Evolutionary conservation across 2,329 filamentous ascomycete genomes (phyloP), one percentile per base, ranked within the genome.

Genomic region (Pseudogymnoascus sp.): DNA sequence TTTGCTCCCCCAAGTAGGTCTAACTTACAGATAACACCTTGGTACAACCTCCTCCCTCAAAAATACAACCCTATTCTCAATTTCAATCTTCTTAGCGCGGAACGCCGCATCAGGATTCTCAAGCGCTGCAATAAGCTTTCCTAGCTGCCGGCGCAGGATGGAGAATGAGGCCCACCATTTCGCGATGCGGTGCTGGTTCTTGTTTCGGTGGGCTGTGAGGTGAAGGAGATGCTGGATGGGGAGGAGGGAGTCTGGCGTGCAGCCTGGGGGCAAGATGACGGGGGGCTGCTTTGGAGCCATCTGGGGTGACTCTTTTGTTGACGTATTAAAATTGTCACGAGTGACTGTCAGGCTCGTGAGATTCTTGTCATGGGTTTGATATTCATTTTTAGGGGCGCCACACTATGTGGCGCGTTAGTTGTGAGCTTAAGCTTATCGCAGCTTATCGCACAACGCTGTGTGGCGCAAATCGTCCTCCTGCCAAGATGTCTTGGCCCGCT

Each of bases 141-240:
- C 75, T 7, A 88, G 72, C 61, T 85, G 80, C 54, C 89, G 87
- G 36, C 90, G 85, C 65, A 97, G 80, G 65, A 87, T 81, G 60
- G 81, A 81, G 64, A 97, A 84, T 69, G 78, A 79, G 68, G 85
- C 83, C 85, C 89, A 97, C 93, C 93, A 99, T 70, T 85, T 84
- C 30, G 86, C 83, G 64, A 82, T 80, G 61, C 86, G 86, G 74
- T 97, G 93, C 76, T 97, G 93, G 76, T 97, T 97, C 71, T 86
- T 87, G 78, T 97, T 94, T 69, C 92, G 90, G 72, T 90, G 86
- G 74, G 87, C 84, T 68, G 95, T 83, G 66, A 89, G 82, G 69
- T 87, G 80, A 47, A 97, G 83, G 54, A 92, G 75, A 58, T 81
- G 72, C 28, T 77, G 67, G 28, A 79, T 70, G 2, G 77, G 71